Base-by-base conservation (phyloP, 2,329 filamentous ascomycete species). In the Neofusicoccum cordaticola region DNA sequence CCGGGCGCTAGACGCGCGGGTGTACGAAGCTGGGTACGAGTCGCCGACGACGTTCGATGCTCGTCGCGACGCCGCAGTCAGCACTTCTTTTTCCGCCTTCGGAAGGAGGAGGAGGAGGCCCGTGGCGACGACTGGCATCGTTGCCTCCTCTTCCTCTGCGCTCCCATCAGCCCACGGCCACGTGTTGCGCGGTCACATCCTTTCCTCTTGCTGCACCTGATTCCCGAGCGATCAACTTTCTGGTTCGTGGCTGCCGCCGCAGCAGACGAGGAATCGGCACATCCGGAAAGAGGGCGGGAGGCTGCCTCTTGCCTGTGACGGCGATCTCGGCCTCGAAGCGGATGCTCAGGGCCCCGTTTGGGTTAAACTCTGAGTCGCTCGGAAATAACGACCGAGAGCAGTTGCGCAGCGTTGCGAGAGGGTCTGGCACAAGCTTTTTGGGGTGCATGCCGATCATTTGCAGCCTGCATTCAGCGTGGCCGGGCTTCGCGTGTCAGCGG, bases 381-480 rank as follows among this genome's bases (percentile, higher is more conserved):
- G 52, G 39, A 39, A 27, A 57, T 31, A 15, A 44, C 19, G 52
- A 31, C 52, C 22, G 39, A 13, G 37, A 44, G 17, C n/a, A 17
- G 52, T 17, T 31, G 19, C 52, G 52, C 17, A 22, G 22, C 22
- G 22, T 22, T 22, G 22, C 22, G 22, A 22, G 51, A 39, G 50
- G 17, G 34, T 17, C 5, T 52, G 47, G 52, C 52, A 57, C 17
- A 57, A 57, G 52, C 52, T 57, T 57, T 57, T 57, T 57, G 37
- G 52, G 52, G 22, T n/a, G 52, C 52, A 34, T 31, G 52, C 37
- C 52, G 39, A 57, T 57, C 52, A 22, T 22, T n/a, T 22, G 27
- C 5, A 31, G 27, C 4, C 27, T 31, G 27, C 27, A 39, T 15
- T 11, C 13, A 39, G 11, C 37, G 13, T 22, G 12, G 42, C 13